Evolutionary conservation across 1,139 yeast species (phyloP).

Genomic region (Geotrichum europaeum): DNA sequence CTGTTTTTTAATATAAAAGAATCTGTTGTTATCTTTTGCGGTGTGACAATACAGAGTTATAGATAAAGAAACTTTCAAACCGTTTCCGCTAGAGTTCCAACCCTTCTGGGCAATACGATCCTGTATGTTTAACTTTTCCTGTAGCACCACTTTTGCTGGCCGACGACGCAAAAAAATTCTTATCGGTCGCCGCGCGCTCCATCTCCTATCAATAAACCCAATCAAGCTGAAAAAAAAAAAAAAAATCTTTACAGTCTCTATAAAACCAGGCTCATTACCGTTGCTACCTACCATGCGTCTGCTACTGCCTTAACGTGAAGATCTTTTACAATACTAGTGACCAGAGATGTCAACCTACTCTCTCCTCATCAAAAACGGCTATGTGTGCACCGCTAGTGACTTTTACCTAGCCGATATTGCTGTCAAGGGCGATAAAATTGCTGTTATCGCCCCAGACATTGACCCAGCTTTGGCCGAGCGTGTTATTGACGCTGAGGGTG

Average conservation of each 20-base stretch:
- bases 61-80: too few species aligned
- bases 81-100: too few species aligned
- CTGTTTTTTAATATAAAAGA: too few species aligned
- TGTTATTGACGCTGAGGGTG: conserved; percentile 44
- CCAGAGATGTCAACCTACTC: neutral
- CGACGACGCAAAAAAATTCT: neutral
- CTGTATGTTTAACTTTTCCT: too few species aligned
- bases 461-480: conserved; percentile 27
- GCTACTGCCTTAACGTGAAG: too few species aligned
- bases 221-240: neutral
- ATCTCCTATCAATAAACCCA: neutral
- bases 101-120: too few species aligned
- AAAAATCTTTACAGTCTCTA: neutral
- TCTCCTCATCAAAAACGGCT: conserved; percentile 31
- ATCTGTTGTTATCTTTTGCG: too few species aligned
- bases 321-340: neutral
- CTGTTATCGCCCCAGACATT: conserved; percentile 35
- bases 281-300: neutral
- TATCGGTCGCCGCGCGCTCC: neutral
- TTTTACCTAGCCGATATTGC: conserved; percentile 39
- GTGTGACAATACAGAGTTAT: too few species aligned
- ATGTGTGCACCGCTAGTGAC: conserved; percentile 38
- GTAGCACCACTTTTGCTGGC: neutral
- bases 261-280: neutral
- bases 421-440: conserved; percentile 38